Evolutionary conservation across 163 green algal genomes (phyloP).

Genomic region (Chloromonas sp.): DNA sequence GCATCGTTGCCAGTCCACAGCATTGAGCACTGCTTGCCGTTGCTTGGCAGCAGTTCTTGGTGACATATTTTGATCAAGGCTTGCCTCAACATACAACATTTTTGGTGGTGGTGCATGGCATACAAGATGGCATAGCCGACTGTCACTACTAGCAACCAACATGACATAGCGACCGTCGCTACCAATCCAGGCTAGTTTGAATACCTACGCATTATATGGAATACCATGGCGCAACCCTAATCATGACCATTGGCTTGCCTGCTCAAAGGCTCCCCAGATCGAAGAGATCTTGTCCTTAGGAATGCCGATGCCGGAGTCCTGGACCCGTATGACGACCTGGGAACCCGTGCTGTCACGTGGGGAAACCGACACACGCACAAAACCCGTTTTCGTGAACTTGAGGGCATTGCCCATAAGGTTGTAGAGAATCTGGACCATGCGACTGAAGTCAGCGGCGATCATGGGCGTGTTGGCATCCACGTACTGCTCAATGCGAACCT

Average conservation of each 20-base stretch:
- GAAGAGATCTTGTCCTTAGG: conserved; percentile 44
- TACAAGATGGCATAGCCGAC: too few relatives aligned
- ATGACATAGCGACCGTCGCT: too few relatives aligned
- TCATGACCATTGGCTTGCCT: conserved; percentile 27
- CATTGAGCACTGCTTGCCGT: too few relatives aligned
- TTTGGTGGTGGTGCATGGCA: too few relatives aligned
- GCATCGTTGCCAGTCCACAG: too few relatives aligned
- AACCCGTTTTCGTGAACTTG: conserved; percentile 42
- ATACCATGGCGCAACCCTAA: not conserved
- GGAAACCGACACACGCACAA: conserved; percentile 18
- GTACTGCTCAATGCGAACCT: conserved; percentile 19
- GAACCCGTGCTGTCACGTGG: not conserved
- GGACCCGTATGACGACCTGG: conserved; percentile 8
- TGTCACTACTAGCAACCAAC: too few relatives aligned
- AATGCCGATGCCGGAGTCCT: conserved; percentile 47
- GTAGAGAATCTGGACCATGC: conserved; percentile 48
- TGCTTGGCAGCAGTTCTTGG: too few relatives aligned
- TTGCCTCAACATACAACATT: too few relatives aligned
- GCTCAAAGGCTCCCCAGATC: conserved; percentile 67
- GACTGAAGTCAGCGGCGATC: conserved; percentile 42
- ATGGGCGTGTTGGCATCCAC: conserved; percentile 28
- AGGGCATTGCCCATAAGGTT: conserved; percentile 47
- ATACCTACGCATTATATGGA: too few relatives aligned
- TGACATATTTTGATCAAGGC: too few relatives aligned
- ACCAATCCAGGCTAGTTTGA: too few relatives aligned